phyloP scores from a whole-genome alignment of 2,329 filamentous ascomycete genomes.

The Chrysoporthe deuterocubensis region DNA sequence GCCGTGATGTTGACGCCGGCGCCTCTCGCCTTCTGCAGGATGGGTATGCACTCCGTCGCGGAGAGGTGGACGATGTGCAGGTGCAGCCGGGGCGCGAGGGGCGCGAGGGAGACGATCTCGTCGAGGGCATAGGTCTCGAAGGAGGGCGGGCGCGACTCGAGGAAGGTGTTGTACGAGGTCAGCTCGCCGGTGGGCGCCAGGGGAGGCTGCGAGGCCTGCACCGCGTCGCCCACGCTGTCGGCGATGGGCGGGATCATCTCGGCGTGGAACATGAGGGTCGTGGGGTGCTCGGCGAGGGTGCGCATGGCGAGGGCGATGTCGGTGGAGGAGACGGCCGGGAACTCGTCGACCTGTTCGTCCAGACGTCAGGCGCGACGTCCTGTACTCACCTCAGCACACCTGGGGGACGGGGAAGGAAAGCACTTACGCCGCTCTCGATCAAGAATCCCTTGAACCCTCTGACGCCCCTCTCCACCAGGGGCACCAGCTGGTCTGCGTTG shows the following conservation, averaged over 20 bases:
- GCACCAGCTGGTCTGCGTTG: constrained; percentile 78
- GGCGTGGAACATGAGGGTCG: constrained; percentile 98
- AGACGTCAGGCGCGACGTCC: not conserved
- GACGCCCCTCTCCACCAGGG: constrained; percentile 82
- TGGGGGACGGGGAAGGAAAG: not conserved
- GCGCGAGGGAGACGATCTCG: constrained; percentile 81
- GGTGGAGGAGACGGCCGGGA: constrained; percentile 80
- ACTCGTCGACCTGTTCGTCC: constrained; percentile 78
- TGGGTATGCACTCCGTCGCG: constrained; percentile 83
- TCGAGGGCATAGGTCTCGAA: constrained; percentile 93
- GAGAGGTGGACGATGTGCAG: constrained; percentile 94
- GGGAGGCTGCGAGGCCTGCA: constrained; percentile 71
- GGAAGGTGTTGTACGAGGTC: constrained; percentile 84
- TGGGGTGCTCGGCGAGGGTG: constrained; percentile 78
- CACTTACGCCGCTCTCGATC: constrained; percentile 89
- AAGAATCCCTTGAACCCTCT: constrained; percentile 97
- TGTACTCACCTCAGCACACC: too few relatives aligned
- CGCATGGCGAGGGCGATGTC: constrained; percentile 83
- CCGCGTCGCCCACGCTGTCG: constrained; percentile 77
- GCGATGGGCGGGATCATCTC: constrained; percentile 94
- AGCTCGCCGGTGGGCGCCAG: constrained; percentile 72
- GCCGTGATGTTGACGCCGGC: constrained; percentile 84
- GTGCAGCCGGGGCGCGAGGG: constrained; percentile 78
- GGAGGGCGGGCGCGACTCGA: constrained; percentile 83
- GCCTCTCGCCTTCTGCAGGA: constrained; percentile 73